A percentile compares a stretch with the other conserved stretches of the same genome.
These are phyloP conservation scores for Conticribra guillardii DNA, from an alignment of 108 stramenopile genomes.

Conservation along the genomic window DNA sequence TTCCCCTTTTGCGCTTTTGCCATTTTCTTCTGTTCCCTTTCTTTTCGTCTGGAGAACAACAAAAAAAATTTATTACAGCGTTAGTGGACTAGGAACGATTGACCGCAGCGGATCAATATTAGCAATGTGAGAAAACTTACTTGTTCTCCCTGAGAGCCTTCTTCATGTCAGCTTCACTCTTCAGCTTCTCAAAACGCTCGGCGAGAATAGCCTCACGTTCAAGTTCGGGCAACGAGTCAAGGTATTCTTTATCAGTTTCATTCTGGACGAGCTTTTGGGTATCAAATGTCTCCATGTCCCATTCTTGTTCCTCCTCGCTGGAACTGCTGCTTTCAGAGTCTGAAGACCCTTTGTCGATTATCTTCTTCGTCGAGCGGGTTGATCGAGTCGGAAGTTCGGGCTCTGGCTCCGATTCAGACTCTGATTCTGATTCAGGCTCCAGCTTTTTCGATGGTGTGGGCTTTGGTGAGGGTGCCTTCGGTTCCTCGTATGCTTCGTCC, in stretches of 20 bases:
- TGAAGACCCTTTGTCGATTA: slow-evolving; percentile 45
- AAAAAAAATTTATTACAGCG: neutral
- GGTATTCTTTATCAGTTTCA: slow-evolving; percentile 81
- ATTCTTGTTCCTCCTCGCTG: slow-evolving; percentile 77
- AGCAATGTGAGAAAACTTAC: slow-evolving; percentile 36
- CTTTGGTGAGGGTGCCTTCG: slow-evolving; percentile 33
- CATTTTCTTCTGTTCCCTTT: slow-evolving; percentile 41
- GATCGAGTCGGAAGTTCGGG: slow-evolving; percentile 40
- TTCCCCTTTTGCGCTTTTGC: slow-evolving; percentile 55
- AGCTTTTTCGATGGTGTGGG: slow-evolving; percentile 12
- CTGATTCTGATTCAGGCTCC: slow-evolving; percentile 32
- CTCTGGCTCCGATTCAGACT: slow-evolving; percentile 26
- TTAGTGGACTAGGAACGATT: too few relatives aligned
- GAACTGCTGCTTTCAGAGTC: slow-evolving; percentile 52
- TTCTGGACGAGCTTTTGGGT: slow-evolving; percentile 70
- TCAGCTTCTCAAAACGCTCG: slow-evolving; percentile 88
- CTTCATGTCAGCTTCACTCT: slow-evolving; percentile 86
- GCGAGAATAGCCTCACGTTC: slow-evolving; percentile 90
- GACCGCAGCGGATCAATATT: neutral
- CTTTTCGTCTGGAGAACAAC: slow-evolving; percentile 40
- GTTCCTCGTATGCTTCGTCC: slow-evolving; percentile 56
- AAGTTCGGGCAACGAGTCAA: slow-evolving; percentile 81
- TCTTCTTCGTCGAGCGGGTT: slow-evolving; percentile 24
- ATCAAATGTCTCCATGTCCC: slow-evolving; percentile 84
- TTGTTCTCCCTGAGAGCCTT: slow-evolving; percentile 79